A percentile compares a stretch with the other conserved stretches of the same genome.
These are phyloP conservation scores for Curvularia verruculosa DNA, from an alignment of 2,329 filamentous ascomycete species.

Conservation along the genomic window DNA sequence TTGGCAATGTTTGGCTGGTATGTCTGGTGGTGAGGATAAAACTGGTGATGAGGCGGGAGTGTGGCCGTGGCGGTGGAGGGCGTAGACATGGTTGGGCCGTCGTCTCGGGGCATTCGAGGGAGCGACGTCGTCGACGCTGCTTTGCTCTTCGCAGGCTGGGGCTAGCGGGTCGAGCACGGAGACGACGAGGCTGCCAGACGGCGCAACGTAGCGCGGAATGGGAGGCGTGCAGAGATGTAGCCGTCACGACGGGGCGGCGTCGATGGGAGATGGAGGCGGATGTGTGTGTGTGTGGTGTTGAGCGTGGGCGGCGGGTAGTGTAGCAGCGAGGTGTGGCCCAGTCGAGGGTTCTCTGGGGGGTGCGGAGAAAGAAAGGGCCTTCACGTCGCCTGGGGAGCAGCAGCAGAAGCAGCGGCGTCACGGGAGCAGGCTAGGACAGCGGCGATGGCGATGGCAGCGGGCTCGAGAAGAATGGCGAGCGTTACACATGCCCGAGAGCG, in stretches of 20 bases:
- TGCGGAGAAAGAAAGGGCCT: constrained; percentile 31
- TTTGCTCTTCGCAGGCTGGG: constrained; percentile 26
- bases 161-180: constrained; percentile 24
- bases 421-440: constrained; percentile 4
- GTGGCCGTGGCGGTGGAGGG: constrained; percentile 53
- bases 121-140: constrained; percentile 38
- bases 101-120: constrained; percentile 32
- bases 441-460: constrained; percentile 11
- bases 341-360: constrained; percentile 15
- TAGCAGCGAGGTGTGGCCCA: constrained; percentile 30
- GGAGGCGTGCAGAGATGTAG: constrained; percentile 2
- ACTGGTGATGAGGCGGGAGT: constrained; percentile 49
- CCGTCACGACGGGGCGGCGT: not conserved
- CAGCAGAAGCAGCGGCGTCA: constrained; percentile 20
- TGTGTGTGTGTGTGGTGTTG: constrained; percentile 17
- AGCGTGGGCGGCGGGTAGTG: constrained; percentile 30
- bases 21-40: constrained; percentile 50
- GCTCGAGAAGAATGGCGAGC: constrained; percentile 30
- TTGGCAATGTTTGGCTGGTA: constrained; percentile 46
- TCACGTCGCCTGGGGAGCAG: constrained; percentile 28
- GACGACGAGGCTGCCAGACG: constrained; percentile 20
- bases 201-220: constrained; percentile 13
- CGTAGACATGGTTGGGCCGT: constrained; percentile 48
- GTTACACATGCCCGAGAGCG: constrained; percentile 20
- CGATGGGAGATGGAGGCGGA: constrained; percentile 19